These are phyloP conservation scores for Vigna unguiculata DNA, from an alignment of 306 rosid species.

Conservation along the genomic window DNA sequence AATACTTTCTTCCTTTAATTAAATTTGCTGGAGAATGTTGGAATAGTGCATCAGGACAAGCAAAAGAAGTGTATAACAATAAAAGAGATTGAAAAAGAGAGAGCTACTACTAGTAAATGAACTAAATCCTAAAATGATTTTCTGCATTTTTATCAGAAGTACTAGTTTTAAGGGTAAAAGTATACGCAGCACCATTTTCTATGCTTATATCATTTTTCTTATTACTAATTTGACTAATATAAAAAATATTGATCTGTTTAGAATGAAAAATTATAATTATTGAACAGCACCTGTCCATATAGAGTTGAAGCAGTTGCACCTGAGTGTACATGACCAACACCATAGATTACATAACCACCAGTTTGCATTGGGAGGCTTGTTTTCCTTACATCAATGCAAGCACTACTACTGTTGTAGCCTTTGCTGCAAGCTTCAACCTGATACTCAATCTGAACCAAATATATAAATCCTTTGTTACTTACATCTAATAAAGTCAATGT, in stretches of 20 bases:
- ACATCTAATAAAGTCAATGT: background rate
- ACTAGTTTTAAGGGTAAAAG: too few species aligned
- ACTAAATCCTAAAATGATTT: too few species aligned
- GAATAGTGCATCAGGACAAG: background rate
- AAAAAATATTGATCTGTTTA: background rate
- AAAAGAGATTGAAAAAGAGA: background rate
- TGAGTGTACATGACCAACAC: constrained; percentile 73
- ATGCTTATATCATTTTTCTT: too few species aligned
- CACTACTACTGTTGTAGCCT: constrained; percentile 28
- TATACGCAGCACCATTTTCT: too few species aligned
- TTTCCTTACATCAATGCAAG: constrained; percentile 52
- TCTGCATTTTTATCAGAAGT: too few species aligned
- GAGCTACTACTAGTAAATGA: background rate
- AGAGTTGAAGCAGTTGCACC: constrained; percentile 70
- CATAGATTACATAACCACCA: constrained; percentile 73
- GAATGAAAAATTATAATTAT: background rate
- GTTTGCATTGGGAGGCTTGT: constrained; percentile 49
- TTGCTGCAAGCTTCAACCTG: constrained; percentile 58
- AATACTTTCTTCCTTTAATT: background rate
- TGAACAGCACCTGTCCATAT: constrained; percentile 62
- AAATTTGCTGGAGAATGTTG: background rate
- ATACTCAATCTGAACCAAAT: constrained; percentile 63
- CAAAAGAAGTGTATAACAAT: background rate
- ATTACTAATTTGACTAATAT: too few species aligned
- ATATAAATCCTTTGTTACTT: background rate